Conservation (phyloP, 2,329 filamentous ascomycete genomes). For the Botrytis fragariae region DNA sequence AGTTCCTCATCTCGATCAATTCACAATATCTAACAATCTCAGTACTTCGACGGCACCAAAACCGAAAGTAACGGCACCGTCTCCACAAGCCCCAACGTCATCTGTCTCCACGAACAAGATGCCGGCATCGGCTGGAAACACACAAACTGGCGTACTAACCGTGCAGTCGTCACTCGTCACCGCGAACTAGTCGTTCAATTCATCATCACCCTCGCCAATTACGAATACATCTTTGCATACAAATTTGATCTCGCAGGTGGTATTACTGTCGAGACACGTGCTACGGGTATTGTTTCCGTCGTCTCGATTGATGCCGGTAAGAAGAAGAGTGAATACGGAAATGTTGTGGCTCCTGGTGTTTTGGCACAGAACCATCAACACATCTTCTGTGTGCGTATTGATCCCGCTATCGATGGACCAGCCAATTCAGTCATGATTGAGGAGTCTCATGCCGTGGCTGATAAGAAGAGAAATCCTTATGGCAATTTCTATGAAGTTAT, state of each 20-base stretch:
- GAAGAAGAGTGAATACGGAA: conserved; percentile 50
- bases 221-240: conserved; percentile 67
- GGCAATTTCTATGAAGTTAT: conserved; percentile 52
- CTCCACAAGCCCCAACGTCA: conserved; percentile 54
- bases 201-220: conserved; percentile 68
- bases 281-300: conserved; percentile 60
- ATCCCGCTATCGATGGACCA: conserved; percentile 56
- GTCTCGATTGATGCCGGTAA: conserved; percentile 56
- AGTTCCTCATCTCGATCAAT: background rate
- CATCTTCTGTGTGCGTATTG: conserved; percentile 54
- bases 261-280: conserved; percentile 59
- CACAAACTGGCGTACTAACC: conserved; percentile 63
- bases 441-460: conserved; percentile 49
- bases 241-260: conserved; percentile 63
- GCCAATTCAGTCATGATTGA: conserved; percentile 53
- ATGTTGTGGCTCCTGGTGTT: conserved; percentile 59
- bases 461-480: conserved; percentile 48
- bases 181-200: conserved; percentile 65
- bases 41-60: conserved; percentile 57
- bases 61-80: conserved; percentile 54
- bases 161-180: conserved; percentile 59
- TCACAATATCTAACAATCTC: background rate
- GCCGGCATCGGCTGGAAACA: conserved; percentile 69
- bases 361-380: conserved; percentile 61
- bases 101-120: conserved; percentile 69